Conservation (phyloP, 208 protist species). For the Crithidia bombi region DNA sequence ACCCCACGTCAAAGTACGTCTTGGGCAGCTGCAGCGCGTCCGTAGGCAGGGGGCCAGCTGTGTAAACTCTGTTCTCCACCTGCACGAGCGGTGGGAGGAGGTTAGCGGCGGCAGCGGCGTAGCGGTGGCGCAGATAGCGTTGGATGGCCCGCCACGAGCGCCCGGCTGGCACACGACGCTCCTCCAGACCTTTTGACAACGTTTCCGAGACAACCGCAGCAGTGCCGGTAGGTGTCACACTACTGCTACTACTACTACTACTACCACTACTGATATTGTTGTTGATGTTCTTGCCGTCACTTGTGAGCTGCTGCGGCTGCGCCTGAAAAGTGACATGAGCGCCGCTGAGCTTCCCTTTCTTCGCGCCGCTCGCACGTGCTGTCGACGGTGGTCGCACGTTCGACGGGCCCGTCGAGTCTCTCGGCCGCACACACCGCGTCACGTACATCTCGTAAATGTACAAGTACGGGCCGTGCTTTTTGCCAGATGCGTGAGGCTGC, state of each 20-base stretch:
- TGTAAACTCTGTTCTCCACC: constrained; percentile 64
- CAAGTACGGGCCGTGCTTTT: constrained; percentile 23
- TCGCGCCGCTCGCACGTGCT: background rate
- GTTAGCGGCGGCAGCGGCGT: constrained; percentile 19
- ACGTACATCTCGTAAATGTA: constrained; percentile 84
- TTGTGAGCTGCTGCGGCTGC: background rate
- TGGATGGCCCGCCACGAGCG: constrained; percentile 56
- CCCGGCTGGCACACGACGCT: constrained; percentile 47
- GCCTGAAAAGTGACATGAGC: background rate
- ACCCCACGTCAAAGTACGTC: constrained; percentile 73
- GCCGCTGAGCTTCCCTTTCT: background rate
- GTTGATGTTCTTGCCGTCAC: background rate
- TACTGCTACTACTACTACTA: background rate
- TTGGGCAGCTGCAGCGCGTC: constrained; percentile 59
- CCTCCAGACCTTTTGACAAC: background rate
- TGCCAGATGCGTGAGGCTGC: background rate
- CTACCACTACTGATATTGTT: background rate
- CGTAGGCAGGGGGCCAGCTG: constrained; percentile 53
- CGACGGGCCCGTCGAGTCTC: background rate
- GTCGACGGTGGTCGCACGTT: background rate
- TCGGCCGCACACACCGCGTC: constrained; percentile 35
- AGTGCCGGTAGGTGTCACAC: background rate
- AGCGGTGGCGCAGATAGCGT: constrained; percentile 46
- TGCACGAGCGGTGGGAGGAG: constrained; percentile 65
- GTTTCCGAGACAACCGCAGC: background rate